Base-by-base conservation (phyloP, 495 filamentous ascomycete genomes). In the Penicillium lividum region DNA sequence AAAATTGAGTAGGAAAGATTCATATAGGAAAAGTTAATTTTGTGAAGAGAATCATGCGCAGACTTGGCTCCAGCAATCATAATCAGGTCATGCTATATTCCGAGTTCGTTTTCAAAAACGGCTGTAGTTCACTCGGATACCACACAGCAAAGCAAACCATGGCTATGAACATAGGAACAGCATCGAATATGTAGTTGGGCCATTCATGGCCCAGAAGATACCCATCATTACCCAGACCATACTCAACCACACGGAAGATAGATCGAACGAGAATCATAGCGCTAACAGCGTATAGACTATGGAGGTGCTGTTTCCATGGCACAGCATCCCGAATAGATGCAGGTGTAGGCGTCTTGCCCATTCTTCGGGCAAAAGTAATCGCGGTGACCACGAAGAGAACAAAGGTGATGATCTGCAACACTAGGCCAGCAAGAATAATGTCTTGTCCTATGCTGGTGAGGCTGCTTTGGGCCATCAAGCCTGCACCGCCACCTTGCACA, bases 221-320 rank as follows among this genome's bases (percentile, higher is more conserved):
- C 1, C 84, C 83, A 8, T 71, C 66, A 38, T 78, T 62, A 0
- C 85, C 84, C 67, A 80, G 68, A 0, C 72, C 30, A 59, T 83
- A 89, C 69, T 89, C 86, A 7, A 86, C 61, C 22, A 84, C 68
- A 18, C 86, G 74, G 62, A 87, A 86, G 13, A 86, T 53, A 18
- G 72, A 79, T 7, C 86, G 77, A 9, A 86, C 60, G 56, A 89
- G 51, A 55, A 88, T 86, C 15, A 86, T 66, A 4, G 56, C 67
- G 51, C 72, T 79, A 15, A 72, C 68, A 5, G 47, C 55, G 61
- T 87, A 88, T 0, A 87, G 74, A 43, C 76, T 67, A 29, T 68
- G 44, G 11, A 86, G 57, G 43, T 76, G 66, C 49, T 70, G 70
- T 60, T 68, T 54, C 86, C 85, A 89, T 1, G 68, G 64, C 62